Evolutionary conservation across 2,329 filamentous ascomycete species (phyloP).

Genomic region (Apiospora hydei): DNA sequence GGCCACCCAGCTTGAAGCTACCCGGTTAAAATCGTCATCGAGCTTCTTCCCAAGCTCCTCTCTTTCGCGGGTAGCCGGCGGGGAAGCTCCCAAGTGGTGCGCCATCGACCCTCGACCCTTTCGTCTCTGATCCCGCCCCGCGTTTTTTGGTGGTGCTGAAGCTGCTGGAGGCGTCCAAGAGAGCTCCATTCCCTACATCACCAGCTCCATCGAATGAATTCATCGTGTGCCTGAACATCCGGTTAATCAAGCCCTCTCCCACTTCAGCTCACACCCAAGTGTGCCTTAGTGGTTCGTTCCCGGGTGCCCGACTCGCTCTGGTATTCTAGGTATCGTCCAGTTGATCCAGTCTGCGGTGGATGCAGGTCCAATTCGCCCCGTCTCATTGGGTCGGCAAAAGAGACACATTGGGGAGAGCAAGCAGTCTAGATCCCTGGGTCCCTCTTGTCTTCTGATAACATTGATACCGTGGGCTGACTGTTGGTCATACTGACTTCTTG

Average conservation of each 20-base stretch:
- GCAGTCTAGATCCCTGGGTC: background rate
- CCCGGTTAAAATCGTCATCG: slow-evolving; percentile 1
- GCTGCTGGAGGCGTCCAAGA: background rate
- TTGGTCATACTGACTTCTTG: background rate
- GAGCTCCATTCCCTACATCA: slow-evolving; percentile 1
- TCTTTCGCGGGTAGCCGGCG: slow-evolving; percentile 1
- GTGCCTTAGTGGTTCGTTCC: background rate
- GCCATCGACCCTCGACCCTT: background rate
- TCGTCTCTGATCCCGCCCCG: background rate
- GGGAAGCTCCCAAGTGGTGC: slow-evolving; percentile 2
- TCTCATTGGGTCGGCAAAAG: slow-evolving; percentile 16
- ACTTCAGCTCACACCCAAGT: background rate
- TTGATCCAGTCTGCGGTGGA: slow-evolving; percentile 4
- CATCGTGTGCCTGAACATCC: slow-evolving; percentile 4
- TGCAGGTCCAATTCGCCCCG: background rate
- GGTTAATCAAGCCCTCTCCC: slow-evolving; percentile 1
- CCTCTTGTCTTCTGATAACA: slow-evolving; percentile 11
- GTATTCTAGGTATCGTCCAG: background rate
- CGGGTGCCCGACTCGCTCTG: background rate
- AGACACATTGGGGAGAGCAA: background rate
- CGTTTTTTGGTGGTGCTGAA: slow-evolving; percentile 7
- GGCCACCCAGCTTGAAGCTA: background rate
- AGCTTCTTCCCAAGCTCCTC: background rate
- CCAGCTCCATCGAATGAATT: slow-evolving; percentile 1
- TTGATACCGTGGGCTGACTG: slow-evolving; percentile 12